Conservation (phyloP, 805 yeast genomes). For the Lipomyces sp. region DNA sequence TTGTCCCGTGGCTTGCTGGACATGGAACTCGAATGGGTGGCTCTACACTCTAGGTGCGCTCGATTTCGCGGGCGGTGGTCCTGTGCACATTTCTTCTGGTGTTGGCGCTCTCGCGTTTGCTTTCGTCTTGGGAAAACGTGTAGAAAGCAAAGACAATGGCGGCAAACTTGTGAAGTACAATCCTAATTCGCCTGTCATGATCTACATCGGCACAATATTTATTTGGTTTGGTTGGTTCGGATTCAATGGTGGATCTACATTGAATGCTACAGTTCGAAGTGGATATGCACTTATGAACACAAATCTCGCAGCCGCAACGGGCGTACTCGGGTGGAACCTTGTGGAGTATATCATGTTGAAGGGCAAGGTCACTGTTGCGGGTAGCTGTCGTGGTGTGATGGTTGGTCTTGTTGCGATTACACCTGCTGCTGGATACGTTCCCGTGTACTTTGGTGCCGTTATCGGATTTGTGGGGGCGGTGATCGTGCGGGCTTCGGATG, state of each 20-base stretch:
- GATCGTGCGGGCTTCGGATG: slow-evolving; percentile 21
- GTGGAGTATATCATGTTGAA: slow-evolving; percentile 69
- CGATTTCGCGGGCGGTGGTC: slow-evolving; percentile 99
- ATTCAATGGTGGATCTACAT: slow-evolving; percentile 97
- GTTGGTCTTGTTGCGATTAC: slow-evolving; percentile 94
- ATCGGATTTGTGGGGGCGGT: slow-evolving; percentile 60
- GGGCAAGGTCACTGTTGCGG: slow-evolving; percentile 77
- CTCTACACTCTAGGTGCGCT: slow-evolving; percentile 73
- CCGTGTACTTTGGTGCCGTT: slow-evolving; percentile 80
- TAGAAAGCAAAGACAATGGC: slow-evolving; percentile 36
- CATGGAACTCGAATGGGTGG: slow-evolving; percentile 97
- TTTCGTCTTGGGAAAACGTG: slow-evolving; percentile 86
- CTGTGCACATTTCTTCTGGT: slow-evolving; percentile 94
- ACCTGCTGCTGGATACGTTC: slow-evolving; percentile 96
- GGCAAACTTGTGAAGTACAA: slow-evolving; percentile 7
- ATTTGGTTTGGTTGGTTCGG: slow-evolving; percentile 99
- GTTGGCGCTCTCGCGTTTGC: slow-evolving; percentile 94
- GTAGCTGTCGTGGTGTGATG: slow-evolving; percentile 89
- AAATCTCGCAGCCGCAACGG: slow-evolving; percentile 87
- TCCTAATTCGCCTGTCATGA: slow-evolving; percentile 90
- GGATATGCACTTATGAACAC: slow-evolving; percentile 93
- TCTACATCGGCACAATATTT: slow-evolving; percentile 88
- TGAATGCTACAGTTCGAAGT: slow-evolving; percentile 87
- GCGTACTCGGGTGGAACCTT: slow-evolving; percentile 92
- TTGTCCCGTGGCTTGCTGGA: slow-evolving; percentile 96